Base-by-base conservation (phyloP, 164 flowering plant species). In the Liriodendron chinense region DNA sequence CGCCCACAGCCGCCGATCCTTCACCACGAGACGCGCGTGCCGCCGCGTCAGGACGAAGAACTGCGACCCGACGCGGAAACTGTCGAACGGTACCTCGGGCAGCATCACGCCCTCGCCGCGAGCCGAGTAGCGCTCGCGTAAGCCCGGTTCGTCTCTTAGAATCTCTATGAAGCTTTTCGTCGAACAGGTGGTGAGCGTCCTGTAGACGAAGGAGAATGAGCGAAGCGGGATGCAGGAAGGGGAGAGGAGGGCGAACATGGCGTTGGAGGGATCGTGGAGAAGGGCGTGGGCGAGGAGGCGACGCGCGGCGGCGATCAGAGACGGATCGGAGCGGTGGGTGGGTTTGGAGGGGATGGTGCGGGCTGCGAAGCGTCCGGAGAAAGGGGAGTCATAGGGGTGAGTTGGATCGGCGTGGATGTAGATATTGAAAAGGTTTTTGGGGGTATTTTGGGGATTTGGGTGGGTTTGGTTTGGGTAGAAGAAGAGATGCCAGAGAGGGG, bases 151-250 rank as follows among this genome's bases (percentile, higher is more conserved):
- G 75, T 86, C 75, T 0, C 78, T 28, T 22, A 91, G 86, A 1
- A 94, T 87, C 86, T 94, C 98, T 71, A 94, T 87, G 85, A 88
- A 94, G 81, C 96, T 94, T 63, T 79, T 85, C 61, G 63, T 57
- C 7, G 94, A 84, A 13, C 63, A 20, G 2, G 56, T 7, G 0
- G 72, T n/a, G 3, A 94, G 82, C 14, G 82, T 75, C 6, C 47
- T 21, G 88, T 90, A 86, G 0, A 89, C 84, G 90, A 87, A 90
- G 72, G 79, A 67, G 75, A 94, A 93, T 49, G 97, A 89, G 80
- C 78, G 94, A 16, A 92, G 79, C 6, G 98, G 98, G 65, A 93
- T 76, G 83, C 97, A 94, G 1, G 95, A 81, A 9, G 90, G 86
- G 21, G 98, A 93, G 53, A 93, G 22, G 94, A 93, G 63, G 89